These are phyloP conservation scores for Bipolaris zeicola DNA, from an alignment of 2,329 filamentous ascomycete genomes.

Conservation along the genomic window DNA sequence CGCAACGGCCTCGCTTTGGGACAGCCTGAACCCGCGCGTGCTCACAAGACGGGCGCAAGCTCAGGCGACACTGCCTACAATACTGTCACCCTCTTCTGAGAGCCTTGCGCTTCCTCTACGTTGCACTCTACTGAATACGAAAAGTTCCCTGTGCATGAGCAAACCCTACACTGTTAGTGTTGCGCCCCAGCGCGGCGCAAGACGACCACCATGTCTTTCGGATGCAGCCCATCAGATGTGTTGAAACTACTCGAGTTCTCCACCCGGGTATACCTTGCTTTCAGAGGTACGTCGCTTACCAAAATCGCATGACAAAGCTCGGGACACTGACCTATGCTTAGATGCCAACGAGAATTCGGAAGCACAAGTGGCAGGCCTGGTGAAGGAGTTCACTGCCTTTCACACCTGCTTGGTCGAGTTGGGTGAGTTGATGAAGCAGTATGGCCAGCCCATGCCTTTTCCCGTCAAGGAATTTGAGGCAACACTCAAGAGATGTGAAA, in stretches of 20 bases:
- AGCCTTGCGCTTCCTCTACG: conserved; percentile 26
- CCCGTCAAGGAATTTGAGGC: conserved; percentile 38
- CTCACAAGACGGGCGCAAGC: conserved; percentile 9
- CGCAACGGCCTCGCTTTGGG: conserved; percentile 16
- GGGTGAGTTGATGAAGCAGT: conserved; percentile 40
- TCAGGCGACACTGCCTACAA: conserved; percentile 18
- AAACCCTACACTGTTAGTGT: conserved; percentile 14
- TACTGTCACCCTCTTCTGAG: conserved; percentile 9
- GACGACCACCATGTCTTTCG: conserved; percentile 36
- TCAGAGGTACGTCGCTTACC: conserved; percentile 32
- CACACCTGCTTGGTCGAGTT: conserved; percentile 36
- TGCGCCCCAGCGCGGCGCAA: conserved; percentile 39
- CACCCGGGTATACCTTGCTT: conserved; percentile 40
- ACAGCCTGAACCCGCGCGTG: conserved; percentile 15
- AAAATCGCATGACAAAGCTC: not conserved
- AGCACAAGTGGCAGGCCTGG: conserved; percentile 38
- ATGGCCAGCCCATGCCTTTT: conserved; percentile 40
- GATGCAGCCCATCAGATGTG: conserved; percentile 39
- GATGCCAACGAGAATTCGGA: conserved; percentile 45
- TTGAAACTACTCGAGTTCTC: conserved; percentile 42
- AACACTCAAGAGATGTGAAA: conserved; percentile 38
- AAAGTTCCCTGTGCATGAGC: conserved; percentile 30
- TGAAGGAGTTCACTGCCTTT: conserved; percentile 40
- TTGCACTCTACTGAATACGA: conserved; percentile 11
- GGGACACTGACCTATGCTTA: conserved; percentile 18